Evolutionary conservation across 495 filamentous ascomycete genomes (phyloP), one percentile per base, ranked within the genome.

Genomic region (Aspergillus hancockii): DNA sequence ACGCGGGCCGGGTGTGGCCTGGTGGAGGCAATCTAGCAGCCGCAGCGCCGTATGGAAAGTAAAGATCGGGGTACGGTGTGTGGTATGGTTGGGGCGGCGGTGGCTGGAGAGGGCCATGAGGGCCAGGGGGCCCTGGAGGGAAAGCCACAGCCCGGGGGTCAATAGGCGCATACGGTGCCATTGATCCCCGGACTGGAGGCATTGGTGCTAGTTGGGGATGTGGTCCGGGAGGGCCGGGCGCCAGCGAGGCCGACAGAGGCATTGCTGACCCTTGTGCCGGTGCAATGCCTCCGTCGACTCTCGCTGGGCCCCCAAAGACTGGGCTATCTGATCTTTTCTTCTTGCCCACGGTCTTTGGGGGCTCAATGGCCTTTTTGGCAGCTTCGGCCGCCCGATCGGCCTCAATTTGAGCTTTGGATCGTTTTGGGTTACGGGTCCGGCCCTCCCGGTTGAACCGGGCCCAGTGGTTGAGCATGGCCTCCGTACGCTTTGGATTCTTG

Each of bases 381-480:
- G 60, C 69, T 23, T 71, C 71, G 21, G 63, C 68, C 30, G 59
- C 63, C n/a, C 72, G 68, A 50, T 74, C 75, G 13, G 70, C 68
- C 61, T 79, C 75, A 36, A 80, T 80, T 54, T 80, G 75, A 22
- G 72, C 77, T 59, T 78, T 79, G 53, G 75, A 78, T 9, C 77
- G 75, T 63, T 80, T 80, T 19, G 77, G 75, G 34, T 79, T 79
- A 50, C 77, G 73, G 14, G 70, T 74, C 14, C 75, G 72, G 32
- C 76, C 76, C 52, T 76, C 75, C 14, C 65, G 61, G 54, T 78
- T 77, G 64, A 79, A 80, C 9, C 75, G 70, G 32, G 70, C 71
- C 77, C 77, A 80, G 59, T 80, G 77, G 54, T 80, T 76, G 32
- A 80, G 68, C 79, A 80, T 80, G 12, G 78, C 78, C 54, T 78